phyloP scores from a whole-genome alignment of 192 early-diverging fungal species.

The Podila horticola region DNA sequence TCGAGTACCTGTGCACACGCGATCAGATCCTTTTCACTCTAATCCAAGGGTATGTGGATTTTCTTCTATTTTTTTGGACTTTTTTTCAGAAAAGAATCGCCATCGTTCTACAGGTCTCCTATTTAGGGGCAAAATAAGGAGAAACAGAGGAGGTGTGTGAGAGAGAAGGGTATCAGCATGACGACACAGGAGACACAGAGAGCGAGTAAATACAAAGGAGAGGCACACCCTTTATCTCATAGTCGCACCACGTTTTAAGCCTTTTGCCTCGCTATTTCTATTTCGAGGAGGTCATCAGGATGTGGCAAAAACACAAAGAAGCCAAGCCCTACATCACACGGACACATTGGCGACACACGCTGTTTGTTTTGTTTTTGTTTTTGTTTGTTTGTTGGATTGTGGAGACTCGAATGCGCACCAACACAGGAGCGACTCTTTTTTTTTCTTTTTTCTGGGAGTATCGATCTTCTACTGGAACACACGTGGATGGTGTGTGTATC shows the following conservation, averaged over 20 bases:
- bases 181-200: conserved; percentile 2
- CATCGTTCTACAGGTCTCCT: too few relatives aligned
- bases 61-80: neutral
- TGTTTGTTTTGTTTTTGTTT: too few relatives aligned
- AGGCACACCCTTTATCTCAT: neutral
- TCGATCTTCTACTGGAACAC: conserved; percentile 3
- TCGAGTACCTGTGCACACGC: conserved; percentile 91
- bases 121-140: neutral
- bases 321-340: neutral
- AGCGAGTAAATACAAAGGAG: neutral
- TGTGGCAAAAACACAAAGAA: neutral
- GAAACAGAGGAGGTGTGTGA: neutral
- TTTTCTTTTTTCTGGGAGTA: neutral
- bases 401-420: too few relatives aligned
- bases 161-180: neutral
- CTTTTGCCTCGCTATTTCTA: neutral
- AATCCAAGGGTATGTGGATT: conserved; percentile 72
- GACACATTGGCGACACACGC: too few relatives aligned
- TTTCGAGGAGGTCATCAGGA: neutral
- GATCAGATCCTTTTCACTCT: conserved; percentile 87
- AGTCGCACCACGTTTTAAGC: neutral
- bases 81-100: neutral
- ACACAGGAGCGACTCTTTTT: too few relatives aligned
- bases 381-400: too few relatives aligned
- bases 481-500: neutral